Evolutionary conservation across 352 stramenopile species (phyloP), one percentile per base, ranked within the genome.

Genomic region (Phytophthora boehmeriae): DNA sequence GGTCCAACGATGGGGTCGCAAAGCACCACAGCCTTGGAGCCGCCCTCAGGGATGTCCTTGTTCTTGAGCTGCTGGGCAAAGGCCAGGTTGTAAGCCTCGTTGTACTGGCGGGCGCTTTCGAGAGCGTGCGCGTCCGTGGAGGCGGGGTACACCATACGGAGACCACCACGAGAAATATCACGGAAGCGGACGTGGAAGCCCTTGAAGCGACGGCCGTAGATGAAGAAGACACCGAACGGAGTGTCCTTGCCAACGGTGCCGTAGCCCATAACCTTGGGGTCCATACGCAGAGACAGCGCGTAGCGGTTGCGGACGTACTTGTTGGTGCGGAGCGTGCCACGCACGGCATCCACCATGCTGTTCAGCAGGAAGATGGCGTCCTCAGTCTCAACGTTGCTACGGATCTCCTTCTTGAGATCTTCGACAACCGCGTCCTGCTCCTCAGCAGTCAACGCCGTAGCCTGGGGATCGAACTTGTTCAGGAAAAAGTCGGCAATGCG

Each of bases 161-260:
- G 62, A 45, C 86, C 86, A 50, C 86, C 86, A 30, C 86, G 83
- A 22, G 86, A 67, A 76, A 95, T 93, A 61, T 95, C 86, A 28
- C 80, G 78, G 69, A 95, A 95, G 11, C 86, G 86, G 47, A 92
- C 84, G 73, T 95, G 86, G 66, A 95, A 95, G 35, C 85, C 85
- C 70, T 89, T 98, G 82, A 99, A 99, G 25, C 96, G 90, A 59
- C 95, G 86, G 5, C 97, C 97, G 75, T 98, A 97, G 54, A 96
- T 95, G 73, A 98, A 99, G 74, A 99, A 98, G 16, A 99, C 87
- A 13, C 96, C 97, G 70, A 96, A 99, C 11, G 97, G 97, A 9
- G 87, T 84, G 59, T 98, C 90, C 71, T 89, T 94, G 59, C 83
- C 80, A 4, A 93, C 80, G 0, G 84, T 90, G 44, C 86, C 83